Percentiles rank a stretch among this genome's conserved stretches.
Conservation (phyloP, 2,329 filamentous ascomycete genomes). For the Peltaster fructicola region DNA sequence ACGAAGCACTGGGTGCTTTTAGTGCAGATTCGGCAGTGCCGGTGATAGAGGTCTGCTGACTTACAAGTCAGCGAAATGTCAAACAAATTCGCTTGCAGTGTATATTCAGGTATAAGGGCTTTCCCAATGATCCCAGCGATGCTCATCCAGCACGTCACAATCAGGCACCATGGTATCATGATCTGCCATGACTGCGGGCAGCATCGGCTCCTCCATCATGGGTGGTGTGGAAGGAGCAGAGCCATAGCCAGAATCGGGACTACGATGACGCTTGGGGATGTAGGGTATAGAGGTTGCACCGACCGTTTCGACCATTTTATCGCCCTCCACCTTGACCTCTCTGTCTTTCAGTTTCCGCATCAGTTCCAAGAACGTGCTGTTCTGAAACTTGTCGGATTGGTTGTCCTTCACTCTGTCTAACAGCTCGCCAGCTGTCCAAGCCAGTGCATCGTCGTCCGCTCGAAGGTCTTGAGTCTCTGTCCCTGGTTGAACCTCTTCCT, state of each 20-base stretch:
- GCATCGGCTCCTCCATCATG: too few relatives aligned
- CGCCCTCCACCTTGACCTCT: conserved; percentile 55
- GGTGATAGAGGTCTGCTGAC: conserved; percentile 10
- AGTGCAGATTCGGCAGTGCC: conserved; percentile 10
- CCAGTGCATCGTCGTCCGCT: conserved; percentile 47
- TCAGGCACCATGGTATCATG: too few relatives aligned
- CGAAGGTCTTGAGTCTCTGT: conserved; percentile 11
- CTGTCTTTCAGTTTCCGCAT: conserved; percentile 60
- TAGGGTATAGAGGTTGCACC: conserved; percentile 13
- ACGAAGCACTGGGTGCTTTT: conserved; percentile 8
- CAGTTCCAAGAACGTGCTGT: conserved; percentile 57
- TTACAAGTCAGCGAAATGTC: conserved; percentile 16
- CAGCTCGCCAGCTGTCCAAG: conserved; percentile 52
- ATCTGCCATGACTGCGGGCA: too few relatives aligned
- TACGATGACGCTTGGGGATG: conserved; percentile 6
- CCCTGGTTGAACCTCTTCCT: conserved; percentile 6
- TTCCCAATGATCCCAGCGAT: conserved; percentile 19
- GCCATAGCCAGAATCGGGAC: conserved; percentile 8
- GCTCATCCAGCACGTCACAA: conserved; percentile 7
- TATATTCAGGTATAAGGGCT: conserved; percentile 12
- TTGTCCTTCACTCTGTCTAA: conserved; percentile 52
- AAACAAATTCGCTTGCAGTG: too few relatives aligned
- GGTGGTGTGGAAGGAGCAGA: conserved; percentile 7
- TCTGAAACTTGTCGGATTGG: conserved; percentile 54
- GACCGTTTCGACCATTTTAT: conserved; percentile 42